Base-by-base conservation (phyloP, 306 rosid species). In the Betula pendula region DNA sequence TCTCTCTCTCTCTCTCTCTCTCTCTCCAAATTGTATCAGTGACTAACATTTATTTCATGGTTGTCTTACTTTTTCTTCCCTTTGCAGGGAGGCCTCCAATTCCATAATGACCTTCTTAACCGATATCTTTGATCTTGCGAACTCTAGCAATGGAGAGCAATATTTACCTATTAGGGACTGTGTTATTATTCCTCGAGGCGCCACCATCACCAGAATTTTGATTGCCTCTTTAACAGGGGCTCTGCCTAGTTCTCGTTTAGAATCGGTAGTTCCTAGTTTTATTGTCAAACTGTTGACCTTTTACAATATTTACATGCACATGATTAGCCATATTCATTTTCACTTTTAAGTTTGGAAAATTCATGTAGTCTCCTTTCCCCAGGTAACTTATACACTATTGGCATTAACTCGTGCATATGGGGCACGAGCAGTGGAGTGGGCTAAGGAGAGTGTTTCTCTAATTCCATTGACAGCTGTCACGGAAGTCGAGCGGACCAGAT, bases 31-130 rank as follows among this genome's bases (percentile, higher is more conserved):
- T 65, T 2, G 17, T 38, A 19, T 38, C 24, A 19, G 29, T 35
- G 47, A 65, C 25, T 38, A 19, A 65, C 8, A 8, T 65, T 65
- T 76, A 25, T 52, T 27, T 71, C 56, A 35, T 68, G 42, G 42
- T 43, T 79, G 42, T 80, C 75, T 58, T 68, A 53, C n/a, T 72
- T 47, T 83, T 76, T 83, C 22, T 69, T 59, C 65, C 33, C 25
- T 49, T 58, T 81, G 83, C 93, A 96, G 99, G 85, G 97, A 96
- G 88, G 99, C 99, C 74, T 96, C 96, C 71, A 91, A 90, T 82
- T 96, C 98, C 74, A 96, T 96, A 85, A 90, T 96, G 89, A 91
- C 94, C 70, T 96, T 96, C 84, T 88, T 93, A 85, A 85, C 97
- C 6, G 99, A 96, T 82, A 82, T 93, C 55, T 96, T 91, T 78